phyloP scores from a whole-genome alignment of 495 filamentous ascomycete species.

The Hypoxylon trugodes region DNA sequence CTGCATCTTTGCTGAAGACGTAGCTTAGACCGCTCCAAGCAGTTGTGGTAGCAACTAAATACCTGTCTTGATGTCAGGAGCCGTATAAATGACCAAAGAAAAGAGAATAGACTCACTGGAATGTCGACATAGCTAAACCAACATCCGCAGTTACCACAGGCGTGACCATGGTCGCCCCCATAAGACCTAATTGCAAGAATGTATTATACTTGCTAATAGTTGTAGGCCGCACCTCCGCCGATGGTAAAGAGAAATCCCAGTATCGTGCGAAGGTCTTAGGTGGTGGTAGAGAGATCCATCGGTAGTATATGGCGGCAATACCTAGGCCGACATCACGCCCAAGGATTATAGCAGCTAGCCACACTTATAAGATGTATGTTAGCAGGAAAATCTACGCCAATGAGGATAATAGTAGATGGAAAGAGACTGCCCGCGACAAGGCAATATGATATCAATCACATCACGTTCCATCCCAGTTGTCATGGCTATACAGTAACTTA shows the following conservation, averaged over 20 bases:
- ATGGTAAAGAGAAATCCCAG: constrained; percentile 96
- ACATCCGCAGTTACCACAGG: constrained; percentile 71
- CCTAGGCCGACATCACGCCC: constrained; percentile 87
- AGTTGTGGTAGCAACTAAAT: constrained; percentile 81
- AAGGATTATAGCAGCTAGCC: constrained; percentile 86
- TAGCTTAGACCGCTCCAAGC: constrained; percentile 87
- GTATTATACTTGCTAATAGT: constrained; percentile 92
- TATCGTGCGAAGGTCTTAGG: constrained; percentile 94
- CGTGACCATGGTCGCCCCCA: constrained; percentile 77
- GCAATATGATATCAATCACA: background rate
- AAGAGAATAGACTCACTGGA: constrained; percentile 69
- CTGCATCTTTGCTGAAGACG: constrained; percentile 79
- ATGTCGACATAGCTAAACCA: constrained; percentile 62
- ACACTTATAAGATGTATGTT: constrained; percentile 61
- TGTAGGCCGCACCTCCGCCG: constrained; percentile 91
- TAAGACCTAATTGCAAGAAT: constrained; percentile 77
- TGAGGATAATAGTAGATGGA: background rate
- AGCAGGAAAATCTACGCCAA: background rate
- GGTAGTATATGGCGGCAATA: constrained; percentile 91
- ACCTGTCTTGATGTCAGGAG: constrained; percentile 52
- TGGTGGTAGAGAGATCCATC: constrained; percentile 90
- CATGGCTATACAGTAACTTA: constrained; percentile 50
- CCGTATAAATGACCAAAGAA: background rate
- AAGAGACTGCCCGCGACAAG: background rate
- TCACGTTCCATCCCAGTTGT: background rate